Conservation (phyloP, 441 rosid species). For the Populus hybrid region DNA sequence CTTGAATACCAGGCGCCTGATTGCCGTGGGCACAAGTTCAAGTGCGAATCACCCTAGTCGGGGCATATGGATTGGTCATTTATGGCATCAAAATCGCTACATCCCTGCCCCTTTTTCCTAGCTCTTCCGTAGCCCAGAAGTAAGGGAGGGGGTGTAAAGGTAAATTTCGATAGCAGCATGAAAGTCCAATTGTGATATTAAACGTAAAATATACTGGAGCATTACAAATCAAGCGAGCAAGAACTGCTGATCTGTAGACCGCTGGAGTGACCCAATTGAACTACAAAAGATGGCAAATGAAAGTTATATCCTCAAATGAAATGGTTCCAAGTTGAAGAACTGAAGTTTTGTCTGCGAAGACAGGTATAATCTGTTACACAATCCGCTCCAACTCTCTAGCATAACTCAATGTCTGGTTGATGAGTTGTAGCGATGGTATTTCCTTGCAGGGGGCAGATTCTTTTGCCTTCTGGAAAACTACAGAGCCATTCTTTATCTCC, state of each 20-base stretch:
- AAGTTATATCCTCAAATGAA: background rate
- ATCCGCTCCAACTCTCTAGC: conserved; percentile 97
- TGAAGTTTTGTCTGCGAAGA: background rate
- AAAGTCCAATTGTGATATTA: background rate
- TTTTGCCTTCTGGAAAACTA: conserved; percentile 82
- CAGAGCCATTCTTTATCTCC: conserved; percentile 75
- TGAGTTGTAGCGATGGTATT: conserved; percentile 91
- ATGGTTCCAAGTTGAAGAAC: background rate
- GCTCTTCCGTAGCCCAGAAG: background rate
- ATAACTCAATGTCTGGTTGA: conserved; percentile 90
- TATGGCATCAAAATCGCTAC: background rate
- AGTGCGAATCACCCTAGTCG: background rate
- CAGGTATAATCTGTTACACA: conserved; percentile 36
- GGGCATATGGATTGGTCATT: background rate
- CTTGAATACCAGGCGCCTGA: background rate
- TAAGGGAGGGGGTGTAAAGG: background rate
- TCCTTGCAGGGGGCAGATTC: conserved; percentile 83
- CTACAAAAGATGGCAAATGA: background rate
- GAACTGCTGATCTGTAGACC: background rate
- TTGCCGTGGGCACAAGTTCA: background rate
- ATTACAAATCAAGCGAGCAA: background rate
- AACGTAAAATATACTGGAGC: background rate
- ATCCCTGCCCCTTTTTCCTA: background rate
- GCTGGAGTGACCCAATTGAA: background rate
- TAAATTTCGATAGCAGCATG: background rate